Base-by-base conservation (phyloP, 2,329 filamentous ascomycete species). In the Onygenales sp. region DNA sequence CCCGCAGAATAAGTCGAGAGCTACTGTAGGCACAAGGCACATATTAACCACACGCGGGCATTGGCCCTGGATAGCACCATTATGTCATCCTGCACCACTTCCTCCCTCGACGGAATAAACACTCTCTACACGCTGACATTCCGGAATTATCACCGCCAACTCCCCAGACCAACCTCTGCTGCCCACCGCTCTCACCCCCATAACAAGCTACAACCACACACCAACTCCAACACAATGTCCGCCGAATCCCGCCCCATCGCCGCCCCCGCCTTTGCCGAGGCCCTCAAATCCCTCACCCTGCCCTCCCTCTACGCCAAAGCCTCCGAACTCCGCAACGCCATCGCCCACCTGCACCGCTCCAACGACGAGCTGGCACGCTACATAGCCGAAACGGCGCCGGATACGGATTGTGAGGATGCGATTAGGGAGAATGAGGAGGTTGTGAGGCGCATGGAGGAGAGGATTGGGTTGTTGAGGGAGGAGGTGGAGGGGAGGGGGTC, bases 231-330 rank as follows among this genome's bases (percentile, higher is more conserved):
- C 17, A 49, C 3, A 37, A 82, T 81, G 79, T 78, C 79, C 40
- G 61, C 71, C 42, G 67, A 72, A 62, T 59, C 75, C 9, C 61
- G 61, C 13, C 77, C 78, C 33, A 81, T 82, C 56, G 67, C 72
- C 21, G 65, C 73, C n/a, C 61, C 65, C 34, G 74, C 71, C 54
- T 82, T 82, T 63, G 73, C 76, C 51, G 67, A 73, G 57, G 82
- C 82, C 17, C 75, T 85, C 58, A 68, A 74, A 61, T 74, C 77
- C 54, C 77, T 85, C 6, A 76, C 81, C 8, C 67, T 83, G 58
- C 75, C 78, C 55, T 74, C 77, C 17, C 70, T 85, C 32, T 80
- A 83, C 69, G 70, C 74, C 63, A 85, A 84, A 72, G 77, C 77
- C 53, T 73, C 76, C 54, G 82, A 85, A 61, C 72, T 85, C 8